These are phyloP conservation scores for Allantophomopsis lycopodina DNA, from an alignment of 2,329 filamentous ascomycete species.

Conservation along the genomic window DNA sequence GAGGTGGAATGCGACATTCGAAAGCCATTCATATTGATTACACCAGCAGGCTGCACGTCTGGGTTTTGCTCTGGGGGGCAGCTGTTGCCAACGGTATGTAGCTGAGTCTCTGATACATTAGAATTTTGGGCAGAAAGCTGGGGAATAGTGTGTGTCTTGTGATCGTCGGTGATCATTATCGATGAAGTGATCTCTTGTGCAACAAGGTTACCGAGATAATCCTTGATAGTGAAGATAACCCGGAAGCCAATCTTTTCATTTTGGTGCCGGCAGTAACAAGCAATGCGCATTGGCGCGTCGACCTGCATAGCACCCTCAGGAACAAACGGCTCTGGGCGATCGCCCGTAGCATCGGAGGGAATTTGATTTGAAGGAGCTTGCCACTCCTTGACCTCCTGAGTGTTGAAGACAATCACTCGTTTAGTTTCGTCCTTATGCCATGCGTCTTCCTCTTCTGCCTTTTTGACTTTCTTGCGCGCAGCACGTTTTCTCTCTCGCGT, in stretches of 20 bases:
- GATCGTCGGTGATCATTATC: slow-evolving; percentile 96
- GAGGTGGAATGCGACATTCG: slow-evolving; percentile 45
- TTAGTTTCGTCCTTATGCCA: slow-evolving; percentile 73
- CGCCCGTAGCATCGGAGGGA: slow-evolving; percentile 28
- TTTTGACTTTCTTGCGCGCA: slow-evolving; percentile 84
- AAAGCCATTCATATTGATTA: slow-evolving; percentile 28
- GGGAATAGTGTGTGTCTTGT: slow-evolving; percentile 63
- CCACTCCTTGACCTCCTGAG: slow-evolving; percentile 77
- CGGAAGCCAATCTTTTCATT: slow-evolving; percentile 83
- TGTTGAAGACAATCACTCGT: slow-evolving; percentile 84
- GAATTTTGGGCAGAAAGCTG: slow-evolving; percentile 16
- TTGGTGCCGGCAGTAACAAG: slow-evolving; percentile 93
- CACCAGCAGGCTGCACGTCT: slow-evolving; percentile 10
- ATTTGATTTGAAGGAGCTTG: slow-evolving; percentile 42
- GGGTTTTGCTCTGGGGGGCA: slow-evolving; percentile 19
- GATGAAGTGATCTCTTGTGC: slow-evolving; percentile 76
- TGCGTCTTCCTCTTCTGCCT: slow-evolving; percentile 79
- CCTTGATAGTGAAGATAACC: slow-evolving; percentile 91
- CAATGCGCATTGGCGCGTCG: slow-evolving; percentile 85
- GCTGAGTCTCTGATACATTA: slow-evolving; percentile 17
- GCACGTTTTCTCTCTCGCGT: slow-evolving; percentile 83
- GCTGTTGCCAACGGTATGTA: slow-evolving; percentile 25
- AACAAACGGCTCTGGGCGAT: slow-evolving; percentile 29
- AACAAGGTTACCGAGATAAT: slow-evolving; percentile 60
- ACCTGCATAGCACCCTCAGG: slow-evolving; percentile 57